Base-by-base conservation (phyloP, 129 eudicot species). In the Lactuca sativa region DNA sequence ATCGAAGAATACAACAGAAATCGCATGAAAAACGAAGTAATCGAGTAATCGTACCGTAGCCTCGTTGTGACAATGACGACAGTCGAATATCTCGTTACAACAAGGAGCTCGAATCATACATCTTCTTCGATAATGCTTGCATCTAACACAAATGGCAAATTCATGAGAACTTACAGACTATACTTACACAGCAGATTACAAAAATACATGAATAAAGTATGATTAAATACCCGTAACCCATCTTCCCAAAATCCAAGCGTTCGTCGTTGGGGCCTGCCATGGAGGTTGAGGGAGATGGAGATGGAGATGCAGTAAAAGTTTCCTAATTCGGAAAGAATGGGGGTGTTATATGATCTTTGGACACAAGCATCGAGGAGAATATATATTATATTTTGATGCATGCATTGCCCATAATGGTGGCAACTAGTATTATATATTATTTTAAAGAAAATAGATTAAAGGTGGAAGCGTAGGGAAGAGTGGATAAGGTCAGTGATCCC, bases 11-110 rank as follows among this genome's bases (percentile, higher is more conserved):
- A 52, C 54, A 40, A 52, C 53, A 12, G 16, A 34, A 31, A 47
- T 36, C 33, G 49, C 34, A 55, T 14, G 44, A 38, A 62, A 47
- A 9, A 64, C 44, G 44, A 40, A 36, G 38, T 36, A 36, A 11
- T 6, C 8, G 9, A 62, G 48, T 12, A 54, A 16, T 53, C 38
- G 0, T 81, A 92, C 98, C 83, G 90, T 59, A 41, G 96, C 89
- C 61, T 95, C 99, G 60, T 95, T 95, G 81, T 95, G 99, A 79
- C 99, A 95, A 62, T 95, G 99, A 48, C 99, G 89, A 76, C 99
- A 95, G 65, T 91, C 89, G 68, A 69, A 95, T 73, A 95, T 80
- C 80, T 95, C 99, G 54, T 95, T 90, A 73, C 97, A 95, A 70
- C 99, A 95, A 38, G 99, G 97, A 80, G 99, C 93, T 78, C 99